phyloP scores from a whole-genome alignment of 768 basidiomycete species.

The Hygrophorus pudorinus region DNA sequence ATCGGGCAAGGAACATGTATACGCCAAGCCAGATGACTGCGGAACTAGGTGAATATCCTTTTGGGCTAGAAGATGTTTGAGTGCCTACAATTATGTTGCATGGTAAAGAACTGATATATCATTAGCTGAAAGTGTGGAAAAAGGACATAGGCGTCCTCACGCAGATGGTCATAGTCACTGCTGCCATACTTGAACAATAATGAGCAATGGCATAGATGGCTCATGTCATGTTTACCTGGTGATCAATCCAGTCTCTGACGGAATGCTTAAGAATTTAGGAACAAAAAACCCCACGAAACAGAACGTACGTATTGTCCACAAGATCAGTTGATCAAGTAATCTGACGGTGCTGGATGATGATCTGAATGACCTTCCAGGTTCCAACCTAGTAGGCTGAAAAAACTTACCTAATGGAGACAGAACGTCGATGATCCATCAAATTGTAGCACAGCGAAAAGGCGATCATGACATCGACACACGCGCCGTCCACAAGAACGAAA shows the following conservation, averaged over 20 bases:
- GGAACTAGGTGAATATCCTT: not conserved
- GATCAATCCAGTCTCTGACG: slow-evolving; percentile 7
- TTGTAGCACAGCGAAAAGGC: slow-evolving; percentile 23
- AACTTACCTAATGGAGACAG: slow-evolving; percentile 9
- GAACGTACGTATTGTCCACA: slow-evolving; percentile 8
- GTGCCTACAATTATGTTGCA: slow-evolving; percentile 4
- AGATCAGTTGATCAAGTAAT: slow-evolving; percentile 7
- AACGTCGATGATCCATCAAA: slow-evolving; percentile 14
- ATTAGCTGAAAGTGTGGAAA: not conserved
- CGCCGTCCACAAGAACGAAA: slow-evolving; percentile 18
- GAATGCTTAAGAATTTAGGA: not conserved
- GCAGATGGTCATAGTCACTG: slow-evolving; percentile 4
- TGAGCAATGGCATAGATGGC: not conserved
- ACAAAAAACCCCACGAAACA: not conserved
- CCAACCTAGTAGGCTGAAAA: no score
- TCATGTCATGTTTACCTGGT: slow-evolving; percentile 4
- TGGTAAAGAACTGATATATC: slow-evolving; percentile 2
- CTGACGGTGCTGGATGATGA: not conserved
- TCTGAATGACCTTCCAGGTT: not conserved
- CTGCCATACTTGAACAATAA: slow-evolving; percentile 4
- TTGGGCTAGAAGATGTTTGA: not conserved
- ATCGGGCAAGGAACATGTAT: slow-evolving; percentile 3
- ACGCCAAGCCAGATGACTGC: slow-evolving; percentile 4
- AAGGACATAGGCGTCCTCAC: not conserved
- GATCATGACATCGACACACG: slow-evolving; percentile 21